Evolutionary conservation across 75 land plant genomes (phyloP).

Genomic region (Cunninghamia lanceolata): DNA sequence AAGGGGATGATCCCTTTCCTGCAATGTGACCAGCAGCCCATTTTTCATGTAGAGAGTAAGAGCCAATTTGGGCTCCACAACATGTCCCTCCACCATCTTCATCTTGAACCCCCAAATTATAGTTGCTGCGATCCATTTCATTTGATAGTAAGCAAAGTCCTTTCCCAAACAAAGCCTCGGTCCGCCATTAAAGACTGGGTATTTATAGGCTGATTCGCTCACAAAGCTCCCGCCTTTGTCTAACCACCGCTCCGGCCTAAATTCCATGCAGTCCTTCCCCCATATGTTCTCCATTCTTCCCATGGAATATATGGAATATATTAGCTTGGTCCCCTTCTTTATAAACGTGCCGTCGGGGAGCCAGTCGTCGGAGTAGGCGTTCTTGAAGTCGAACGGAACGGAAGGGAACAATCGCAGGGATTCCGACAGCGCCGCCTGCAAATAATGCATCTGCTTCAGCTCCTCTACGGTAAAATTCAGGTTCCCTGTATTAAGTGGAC

Average conservation of each 20-base stretch:
- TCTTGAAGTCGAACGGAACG: conserved; percentile 73
- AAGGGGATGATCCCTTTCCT: conserved; percentile 14
- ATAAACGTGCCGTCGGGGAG: conserved; percentile 71
- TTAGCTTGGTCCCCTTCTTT: conserved; percentile 43
- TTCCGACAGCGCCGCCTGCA: too few species aligned
- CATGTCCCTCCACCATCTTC: conserved; percentile 45
- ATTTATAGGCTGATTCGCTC: conserved; percentile 47
- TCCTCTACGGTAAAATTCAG: conserved; percentile 12
- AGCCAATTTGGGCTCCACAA: conserved; percentile 73
- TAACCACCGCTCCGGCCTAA: conserved; percentile 26
- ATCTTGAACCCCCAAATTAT: conserved; percentile 45
- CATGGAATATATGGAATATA: conserved; percentile 30
- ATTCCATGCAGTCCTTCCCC: too few species aligned
- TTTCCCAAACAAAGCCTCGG: too few species aligned
- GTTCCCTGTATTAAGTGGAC: conserved; percentile 12
- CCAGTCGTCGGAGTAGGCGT: conserved; percentile 45
- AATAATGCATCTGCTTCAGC: too few species aligned
- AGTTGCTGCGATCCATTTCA: too few species aligned
- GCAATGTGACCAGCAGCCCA: conserved; percentile 47
- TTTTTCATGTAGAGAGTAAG: conserved; percentile 74
- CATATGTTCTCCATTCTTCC: too few species aligned
- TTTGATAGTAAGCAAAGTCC: too few species aligned
- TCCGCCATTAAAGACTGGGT: conserved; percentile 61
- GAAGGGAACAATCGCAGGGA: conserved; percentile 39
- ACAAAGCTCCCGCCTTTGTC: conserved; percentile 29